These are phyloP conservation scores for Nicotiana undulata DNA, from an alignment of 257 asterid genomes.

Conservation along the genomic window DNA sequence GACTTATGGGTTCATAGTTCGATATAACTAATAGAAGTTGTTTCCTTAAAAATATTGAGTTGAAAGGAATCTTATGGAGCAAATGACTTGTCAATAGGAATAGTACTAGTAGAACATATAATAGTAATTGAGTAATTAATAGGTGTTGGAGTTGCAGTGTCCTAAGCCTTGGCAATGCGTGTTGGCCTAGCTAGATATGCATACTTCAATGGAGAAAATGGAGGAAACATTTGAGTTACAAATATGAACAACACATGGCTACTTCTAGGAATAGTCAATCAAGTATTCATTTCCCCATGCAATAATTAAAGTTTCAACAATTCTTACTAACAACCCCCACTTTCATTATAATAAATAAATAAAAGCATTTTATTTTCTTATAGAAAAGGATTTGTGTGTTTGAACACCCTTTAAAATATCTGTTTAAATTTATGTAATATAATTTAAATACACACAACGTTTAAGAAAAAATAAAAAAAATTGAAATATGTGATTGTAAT, in stretches of 20 bases:
- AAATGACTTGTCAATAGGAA: not conserved
- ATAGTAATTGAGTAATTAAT: slow-evolving; percentile 6
- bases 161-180: slow-evolving; percentile 33
- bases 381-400: not conserved
- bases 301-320: not conserved
- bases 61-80: not conserved
- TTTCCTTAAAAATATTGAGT: not conserved
- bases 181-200: slow-evolving; percentile 16
- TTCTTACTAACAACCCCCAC: not conserved
- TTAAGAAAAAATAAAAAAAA: no score
- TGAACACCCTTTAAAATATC: no score
- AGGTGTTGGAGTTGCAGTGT: slow-evolving; percentile 16
- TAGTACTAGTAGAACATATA: not conserved
- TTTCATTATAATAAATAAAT: not conserved
- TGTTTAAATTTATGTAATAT: no score
- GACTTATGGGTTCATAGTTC: no score
- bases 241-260: not conserved
- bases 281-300: not conserved
- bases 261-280: not conserved
- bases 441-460: no score
- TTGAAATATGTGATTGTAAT: no score
- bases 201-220: slow-evolving; percentile 6
- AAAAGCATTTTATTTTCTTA: not conserved
- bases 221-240: slow-evolving; percentile 7
- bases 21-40: not conserved